Evolutionary conservation across 768 basidiomycete species (phyloP), one percentile per base, ranked within the genome.

Genomic region (Tricholomella constricta): DNA sequence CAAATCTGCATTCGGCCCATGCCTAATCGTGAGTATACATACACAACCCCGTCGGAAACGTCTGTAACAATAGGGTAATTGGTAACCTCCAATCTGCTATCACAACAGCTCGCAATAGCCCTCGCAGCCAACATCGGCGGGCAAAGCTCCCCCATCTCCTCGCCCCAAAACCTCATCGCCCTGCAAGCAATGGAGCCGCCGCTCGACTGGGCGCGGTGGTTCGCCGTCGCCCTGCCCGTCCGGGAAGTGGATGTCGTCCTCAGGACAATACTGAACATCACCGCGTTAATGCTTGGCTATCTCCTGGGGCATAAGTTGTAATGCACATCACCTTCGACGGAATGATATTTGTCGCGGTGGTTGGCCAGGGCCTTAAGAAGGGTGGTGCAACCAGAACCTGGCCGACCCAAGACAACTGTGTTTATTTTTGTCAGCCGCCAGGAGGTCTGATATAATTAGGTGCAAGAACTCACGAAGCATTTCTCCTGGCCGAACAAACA

Each of bases 101-200:
- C n/a, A n/a, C n/a, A 10, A 2, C 50, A 97, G 94, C 81, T 99
- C 48, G 95, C 89, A 7, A 98, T 99, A 59, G 96, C 97, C 1
- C 81, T 99, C n/a, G 94, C 96, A 0, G 94, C 95, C 17, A 99
- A 98, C 65, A 94, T 98, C 54, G 97, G 97, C 11, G 97, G 97
- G 0, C 95, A 98, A 70, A 91, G 88, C 45, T 98, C 95, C 0
- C 96, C 95, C 2, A 98, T 98, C 53, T 98, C 96, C 2, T 98
- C 95, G 0, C 96, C 96, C 1, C 96, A 99, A 70, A 99, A 98
- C 67, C 81, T 98, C 25, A 98, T 99, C 55, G 94, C 95, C 4
- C 73, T 98, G 6, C 71, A 80, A n/a, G 81, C 74, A 3, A 98
- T 99, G 96, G 82, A 92, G 36, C 86, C 88, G 0, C 80, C 81